phyloP scores from a whole-genome alignment of 2,329 filamentous ascomycete genomes.

The Aschersonia sp. region DNA sequence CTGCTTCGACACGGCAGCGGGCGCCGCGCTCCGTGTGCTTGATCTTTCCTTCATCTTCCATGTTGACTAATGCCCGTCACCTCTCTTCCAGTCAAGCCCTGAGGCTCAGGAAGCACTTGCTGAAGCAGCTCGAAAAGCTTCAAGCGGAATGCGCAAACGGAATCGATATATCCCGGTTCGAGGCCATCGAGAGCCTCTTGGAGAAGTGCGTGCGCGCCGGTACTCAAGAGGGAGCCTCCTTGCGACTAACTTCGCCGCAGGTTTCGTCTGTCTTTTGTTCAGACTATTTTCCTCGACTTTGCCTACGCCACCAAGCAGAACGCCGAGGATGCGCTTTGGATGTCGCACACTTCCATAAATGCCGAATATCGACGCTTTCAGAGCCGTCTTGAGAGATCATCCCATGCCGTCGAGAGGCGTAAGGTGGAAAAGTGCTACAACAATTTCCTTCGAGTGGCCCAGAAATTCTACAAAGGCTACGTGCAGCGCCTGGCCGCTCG shows the following conservation, averaged over 20 bases:
- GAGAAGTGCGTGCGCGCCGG: conserved; percentile 17
- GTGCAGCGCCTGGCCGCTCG: conserved; percentile 59
- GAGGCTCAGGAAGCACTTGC: conserved; percentile 26
- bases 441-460: conserved; percentile 73
- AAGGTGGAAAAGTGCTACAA: conserved; percentile 72
- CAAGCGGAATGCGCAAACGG: conserved; percentile 19
- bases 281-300: conserved; percentile 59
- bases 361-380: conserved; percentile 60
- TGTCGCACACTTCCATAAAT: conserved; percentile 64
- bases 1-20: neutral
- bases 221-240: neutral
- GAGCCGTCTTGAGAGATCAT: conserved; percentile 34
- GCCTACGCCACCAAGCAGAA: conserved; percentile 46
- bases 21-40: neutral
- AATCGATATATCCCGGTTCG: conserved; percentile 26
- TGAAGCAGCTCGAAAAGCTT: conserved; percentile 28
- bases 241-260: neutral
- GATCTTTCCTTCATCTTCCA: neutral
- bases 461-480: conserved; percentile 77
- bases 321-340: conserved; percentile 64
- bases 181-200: conserved; percentile 27
- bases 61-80: conserved; percentile 4
- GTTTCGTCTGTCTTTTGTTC: conserved; percentile 58
- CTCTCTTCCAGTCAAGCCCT: conserved; percentile 20
- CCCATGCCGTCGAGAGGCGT: conserved; percentile 48